Base-by-base conservation (phyloP, 2,329 filamentous ascomycete genomes). In the Cladosporium sphaerospermum region DNA sequence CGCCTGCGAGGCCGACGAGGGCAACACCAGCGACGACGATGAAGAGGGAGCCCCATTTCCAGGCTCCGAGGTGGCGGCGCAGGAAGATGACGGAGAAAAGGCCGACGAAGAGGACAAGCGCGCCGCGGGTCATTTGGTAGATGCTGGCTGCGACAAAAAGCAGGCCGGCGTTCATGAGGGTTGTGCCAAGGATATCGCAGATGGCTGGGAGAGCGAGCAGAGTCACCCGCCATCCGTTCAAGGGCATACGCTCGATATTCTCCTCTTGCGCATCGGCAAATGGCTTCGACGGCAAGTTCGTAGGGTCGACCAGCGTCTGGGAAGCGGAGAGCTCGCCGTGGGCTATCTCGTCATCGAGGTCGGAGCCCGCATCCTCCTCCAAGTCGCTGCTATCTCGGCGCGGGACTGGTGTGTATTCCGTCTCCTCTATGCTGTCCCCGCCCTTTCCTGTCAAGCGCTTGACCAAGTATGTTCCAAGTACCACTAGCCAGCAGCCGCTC, bases 41-140 rank as follows among this genome's bases (percentile, higher is more conserved):
- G 48, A 91, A 78, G 4, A 99, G 80, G 5, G 89, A 88, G 54
- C 88, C 75, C 93, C 93, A 99, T 70, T 99, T 93, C 75, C 92
- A 96, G n/a, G 87, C 68, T 56, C 84, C 81, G 33, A 99, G 78
- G 61, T 82, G 85, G 45, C 89, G 82, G 63, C 83, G 85, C 54
- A 99, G 76, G 70, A 99, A 97, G 10, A 95, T 64, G 28, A 99
- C 91, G 65, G 90, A 96, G 73, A 99, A 96, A 0, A 97, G 75
- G 0, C 93, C 93, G 16, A 99, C 93, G 63, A 99, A 99, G 6
- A 99, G 78, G 3, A 99, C 92, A 40, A 99, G 78, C 0, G 93
- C 93, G 8, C 93, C 93, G 55, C 93, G 80, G 1, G 92, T 97
- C 93, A 99, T 99, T 73, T 99, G 93, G 73, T 96, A 99, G 65